Evolutionary conservation across 345 rosid species (phyloP).

Genomic region (Eucalyptus curtisii): DNA sequence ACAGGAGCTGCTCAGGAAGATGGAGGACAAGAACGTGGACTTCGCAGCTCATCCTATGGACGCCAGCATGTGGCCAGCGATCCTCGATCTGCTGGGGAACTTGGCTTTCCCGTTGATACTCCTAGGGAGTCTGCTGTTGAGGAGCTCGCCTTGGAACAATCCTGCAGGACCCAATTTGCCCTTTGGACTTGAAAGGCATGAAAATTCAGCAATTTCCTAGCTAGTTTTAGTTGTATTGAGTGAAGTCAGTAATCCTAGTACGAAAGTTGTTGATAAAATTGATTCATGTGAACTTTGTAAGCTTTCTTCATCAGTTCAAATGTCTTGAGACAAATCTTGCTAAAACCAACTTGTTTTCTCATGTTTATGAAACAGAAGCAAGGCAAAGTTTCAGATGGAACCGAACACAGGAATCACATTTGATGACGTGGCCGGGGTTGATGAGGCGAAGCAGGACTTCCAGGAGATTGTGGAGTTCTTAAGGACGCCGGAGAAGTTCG

Average conservation of each 20-base stretch:
- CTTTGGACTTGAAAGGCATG: conserved; percentile 62
- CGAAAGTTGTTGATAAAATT: not conserved
- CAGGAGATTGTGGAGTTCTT: conserved; percentile 67
- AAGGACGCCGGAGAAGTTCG: conserved; percentile 51
- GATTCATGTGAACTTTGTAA: not conserved
- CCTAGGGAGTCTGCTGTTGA: conserved; percentile 38
- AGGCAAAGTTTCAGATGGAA: conserved; percentile 78
- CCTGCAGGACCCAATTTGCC: conserved; percentile 60
- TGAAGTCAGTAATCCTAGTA: not conserved
- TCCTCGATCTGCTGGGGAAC: conserved; percentile 42
- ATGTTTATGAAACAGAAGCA: conserved; percentile 30
- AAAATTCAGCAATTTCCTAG: not conserved
- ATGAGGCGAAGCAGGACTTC: conserved; percentile 82
- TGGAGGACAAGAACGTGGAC: conserved; percentile 55
- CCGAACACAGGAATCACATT: conserved; percentile 73
- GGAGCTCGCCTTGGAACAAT: conserved; percentile 17
- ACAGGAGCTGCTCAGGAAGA: conserved; percentile 37
- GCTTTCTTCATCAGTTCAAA: not conserved
- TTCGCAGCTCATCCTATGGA: conserved; percentile 56
- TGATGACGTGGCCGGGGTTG: conserved; percentile 74
- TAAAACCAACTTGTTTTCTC: not conserved
- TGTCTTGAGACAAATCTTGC: not conserved
- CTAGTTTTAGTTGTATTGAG: not conserved
- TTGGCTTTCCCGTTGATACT: conserved; percentile 54
- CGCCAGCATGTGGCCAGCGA: conserved; percentile 24